phyloP scores from a whole-genome alignment of 2,329 filamentous ascomycete genomes.

The Aschersonia sp. region DNA sequence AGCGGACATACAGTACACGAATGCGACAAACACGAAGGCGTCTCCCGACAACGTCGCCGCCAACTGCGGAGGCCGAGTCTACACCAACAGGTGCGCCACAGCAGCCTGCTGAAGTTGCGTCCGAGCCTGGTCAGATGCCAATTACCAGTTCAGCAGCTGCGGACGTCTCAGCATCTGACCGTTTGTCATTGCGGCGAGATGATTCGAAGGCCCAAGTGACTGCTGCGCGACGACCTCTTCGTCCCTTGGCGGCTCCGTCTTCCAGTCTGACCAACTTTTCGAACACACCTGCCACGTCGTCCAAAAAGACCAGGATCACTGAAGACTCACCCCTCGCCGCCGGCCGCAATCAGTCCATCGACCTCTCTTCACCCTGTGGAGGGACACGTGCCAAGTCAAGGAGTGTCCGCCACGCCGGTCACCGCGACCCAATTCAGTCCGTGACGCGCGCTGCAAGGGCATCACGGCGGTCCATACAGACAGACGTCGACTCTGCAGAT shows the following conservation, averaged over 20 bases:
- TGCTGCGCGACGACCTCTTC: constrained; percentile 5
- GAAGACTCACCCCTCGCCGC: background rate
- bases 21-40: background rate
- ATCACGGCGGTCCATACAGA: constrained; percentile 11
- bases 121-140: too few relatives aligned
- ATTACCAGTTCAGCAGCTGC: too few relatives aligned
- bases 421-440: constrained; percentile 12
- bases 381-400: background rate
- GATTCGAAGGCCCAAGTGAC: constrained; percentile 11
- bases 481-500: constrained; percentile 31
- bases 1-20: constrained; percentile 3
- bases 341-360: background rate
- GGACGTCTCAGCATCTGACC: background rate
- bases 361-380: background rate
- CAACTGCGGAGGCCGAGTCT: background rate
- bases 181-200: constrained; percentile 4
- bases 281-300: constrained; percentile 22
- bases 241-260: constrained; percentile 9
- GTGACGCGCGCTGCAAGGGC: constrained; percentile 8
- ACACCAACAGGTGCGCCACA: too few relatives aligned
- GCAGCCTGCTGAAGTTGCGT: too few relatives aligned
- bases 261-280: constrained; percentile 26
- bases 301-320: constrained; percentile 20
- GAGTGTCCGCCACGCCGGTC: constrained; percentile 5
- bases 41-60: too few relatives aligned